Percentiles rank a stretch among this genome's conserved stretches.
These are phyloP conservation scores for Brassica napus DNA, from an alignment of 345 rosid genomes.

Conservation along the genomic window DNA sequence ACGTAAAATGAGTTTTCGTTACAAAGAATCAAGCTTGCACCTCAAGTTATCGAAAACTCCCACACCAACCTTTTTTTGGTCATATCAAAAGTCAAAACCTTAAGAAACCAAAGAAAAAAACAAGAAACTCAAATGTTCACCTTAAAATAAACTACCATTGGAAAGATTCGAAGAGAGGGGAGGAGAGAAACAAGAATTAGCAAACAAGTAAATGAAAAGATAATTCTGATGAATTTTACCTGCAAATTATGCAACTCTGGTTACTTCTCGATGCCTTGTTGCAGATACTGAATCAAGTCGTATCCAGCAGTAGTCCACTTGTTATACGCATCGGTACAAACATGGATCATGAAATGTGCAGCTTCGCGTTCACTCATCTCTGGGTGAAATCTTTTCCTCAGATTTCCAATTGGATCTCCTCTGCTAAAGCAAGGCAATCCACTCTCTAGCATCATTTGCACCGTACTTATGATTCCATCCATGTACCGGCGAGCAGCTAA, in stretches of 20 bases:
- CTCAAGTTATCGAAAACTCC: neutral
- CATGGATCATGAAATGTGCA: conserved; percentile 72
- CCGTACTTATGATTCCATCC: conserved; percentile 79
- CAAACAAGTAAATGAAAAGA: neutral
- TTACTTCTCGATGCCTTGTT: conserved; percentile 89
- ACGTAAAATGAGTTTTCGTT: neutral
- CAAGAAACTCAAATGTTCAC: neutral
- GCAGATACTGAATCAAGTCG: conserved; percentile 83
- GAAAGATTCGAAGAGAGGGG: neutral
- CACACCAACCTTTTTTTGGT: neutral
- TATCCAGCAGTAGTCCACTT: conserved; percentile 88
- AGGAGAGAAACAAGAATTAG: neutral
- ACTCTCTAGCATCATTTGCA: conserved; percentile 74
- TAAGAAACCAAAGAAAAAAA: neutral
- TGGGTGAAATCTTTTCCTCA: conserved; percentile 82
- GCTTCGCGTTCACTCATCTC: conserved; percentile 94
- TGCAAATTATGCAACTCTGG: neutral
- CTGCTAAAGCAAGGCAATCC: conserved; percentile 90
- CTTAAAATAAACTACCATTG: neutral
- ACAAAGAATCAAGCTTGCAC: neutral
- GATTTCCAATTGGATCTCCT: conserved; percentile 83
- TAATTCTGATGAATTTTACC: neutral
- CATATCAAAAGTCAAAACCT: neutral
- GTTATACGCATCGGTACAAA: conserved; percentile 83
- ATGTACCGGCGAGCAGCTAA: conserved; percentile 74